Evolutionary conservation across 2,329 filamentous ascomycete genomes (phyloP), one percentile per base, ranked within the genome.

Genomic region (Aspergillus hortae): DNA sequence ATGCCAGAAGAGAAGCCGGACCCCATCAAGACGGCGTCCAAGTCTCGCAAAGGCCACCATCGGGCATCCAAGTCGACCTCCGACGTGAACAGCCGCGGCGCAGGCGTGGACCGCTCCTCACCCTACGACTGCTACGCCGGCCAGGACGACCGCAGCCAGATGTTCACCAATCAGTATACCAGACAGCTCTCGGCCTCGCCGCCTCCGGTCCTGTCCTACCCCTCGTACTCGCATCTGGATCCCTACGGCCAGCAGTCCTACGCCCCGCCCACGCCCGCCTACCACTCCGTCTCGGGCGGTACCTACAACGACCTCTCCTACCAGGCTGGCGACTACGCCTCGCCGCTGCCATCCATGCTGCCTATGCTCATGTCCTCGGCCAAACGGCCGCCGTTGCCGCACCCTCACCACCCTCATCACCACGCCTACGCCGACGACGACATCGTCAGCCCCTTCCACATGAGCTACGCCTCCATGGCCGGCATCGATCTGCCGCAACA

Each of bases 121-220:
- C 60, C 67, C 46, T 66, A 71, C 43, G 68, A 73, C 48, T 60
- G 65, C 49, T 67, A 67, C 44, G 52, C 62, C 25, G 57, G 58
- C 4, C 64, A 63, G 23, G 79, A 82, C 48, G 80, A 83, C 56
- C 74, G 77, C 9, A 53, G 57, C 52, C 63, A 68, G 55, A 79
- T 83, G 77, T 83, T 83, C 68, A 75, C 77, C 32, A 77, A 81
- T 56, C 80, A 83, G 67, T 80, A 79, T 63, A 81, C 80, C 7
- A 75, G 81, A 53, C 80, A 84, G 61, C 70, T 84, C 25, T 83
- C 81, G 19, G 79, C 80, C 23, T 84, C 81, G 43, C 80, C 82
- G 14, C 81, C 81, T 38, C 80, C 71, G 4, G 64, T 78, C 3
- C 82, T 83, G 61, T 78, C 76, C 17, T 82, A 82, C 60, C 73